phyloP scores from a whole-genome alignment of 192 early-diverging fungal genomes.

The Coemansia javaensis region DNA sequence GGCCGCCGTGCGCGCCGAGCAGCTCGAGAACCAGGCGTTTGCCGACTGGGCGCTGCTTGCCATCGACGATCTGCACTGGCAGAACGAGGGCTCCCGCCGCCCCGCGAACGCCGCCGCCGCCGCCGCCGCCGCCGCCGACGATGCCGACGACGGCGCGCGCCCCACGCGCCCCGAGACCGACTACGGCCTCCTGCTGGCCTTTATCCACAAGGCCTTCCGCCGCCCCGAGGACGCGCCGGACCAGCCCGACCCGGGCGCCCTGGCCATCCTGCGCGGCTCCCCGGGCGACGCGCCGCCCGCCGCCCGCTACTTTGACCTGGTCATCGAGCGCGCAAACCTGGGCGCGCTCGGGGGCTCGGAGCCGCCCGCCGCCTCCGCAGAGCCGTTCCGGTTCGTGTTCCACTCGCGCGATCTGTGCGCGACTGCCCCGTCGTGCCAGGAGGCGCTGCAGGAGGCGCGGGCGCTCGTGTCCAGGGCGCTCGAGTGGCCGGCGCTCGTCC shows the following conservation, averaged over 20 bases:
- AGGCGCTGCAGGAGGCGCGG: slow-evolving; percentile 13
- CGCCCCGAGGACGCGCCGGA: not conserved
- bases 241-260: not conserved
- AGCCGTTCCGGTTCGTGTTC: slow-evolving; percentile 19
- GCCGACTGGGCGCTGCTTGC: slow-evolving; percentile 35
- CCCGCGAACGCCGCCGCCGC: slow-evolving; percentile 1
- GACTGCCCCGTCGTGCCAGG: slow-evolving; percentile 9
- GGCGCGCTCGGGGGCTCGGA: not conserved
- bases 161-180: slow-evolving; percentile 32
- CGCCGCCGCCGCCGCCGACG: not conserved
- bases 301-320: slow-evolving; percentile 15
- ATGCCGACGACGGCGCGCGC: slow-evolving; percentile 25
- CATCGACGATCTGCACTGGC: slow-evolving; percentile 39
- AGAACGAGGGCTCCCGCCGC: slow-evolving; percentile 31
- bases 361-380: not conserved
- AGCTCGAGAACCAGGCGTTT: slow-evolving; percentile 40
- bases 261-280: slow-evolving; percentile 1
- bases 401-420: slow-evolving; percentile 6
- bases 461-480: slow-evolving; percentile 8
- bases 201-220: slow-evolving; percentile 28
- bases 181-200: slow-evolving; percentile 23
- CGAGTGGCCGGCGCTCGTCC: slow-evolving; percentile 29
- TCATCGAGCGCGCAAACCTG: slow-evolving; percentile 1
- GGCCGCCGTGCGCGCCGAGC: slow-evolving; percentile 16
- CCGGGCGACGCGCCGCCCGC: not conserved